Conservation (phyloP, 1,284 basidiomycete species). For the Malassezia japonica region DNA sequence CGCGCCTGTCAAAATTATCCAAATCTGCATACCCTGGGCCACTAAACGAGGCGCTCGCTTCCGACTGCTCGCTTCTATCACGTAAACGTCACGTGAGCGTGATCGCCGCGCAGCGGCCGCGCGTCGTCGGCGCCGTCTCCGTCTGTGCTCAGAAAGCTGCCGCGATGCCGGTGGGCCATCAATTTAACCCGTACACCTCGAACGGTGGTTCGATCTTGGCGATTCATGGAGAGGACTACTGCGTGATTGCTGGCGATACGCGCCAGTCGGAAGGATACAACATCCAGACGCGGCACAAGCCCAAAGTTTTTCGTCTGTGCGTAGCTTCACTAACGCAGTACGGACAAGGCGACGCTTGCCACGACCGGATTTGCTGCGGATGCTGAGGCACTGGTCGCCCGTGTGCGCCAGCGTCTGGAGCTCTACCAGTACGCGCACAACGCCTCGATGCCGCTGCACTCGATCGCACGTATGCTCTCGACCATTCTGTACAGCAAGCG, state of each 20-base stretch:
- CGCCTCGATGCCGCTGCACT: conserved; percentile 40
- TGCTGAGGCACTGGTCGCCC: conserved; percentile 42
- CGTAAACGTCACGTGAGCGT: neutral
- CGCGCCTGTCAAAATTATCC: too few species aligned
- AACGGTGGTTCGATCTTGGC: conserved; percentile 46
- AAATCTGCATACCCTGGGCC: too few species aligned
- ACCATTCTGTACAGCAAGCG: conserved; percentile 47
- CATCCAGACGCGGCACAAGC: conserved; percentile 48
- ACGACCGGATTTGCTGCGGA: conserved; percentile 46
- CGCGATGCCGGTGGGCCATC: conserved; percentile 29
- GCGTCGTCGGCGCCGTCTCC: neutral
- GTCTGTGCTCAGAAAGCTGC: neutral
- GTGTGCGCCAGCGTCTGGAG: conserved; percentile 37
- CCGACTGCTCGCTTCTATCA: too few species aligned
- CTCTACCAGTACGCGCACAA: conserved; percentile 45
- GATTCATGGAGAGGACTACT: conserved; percentile 44
- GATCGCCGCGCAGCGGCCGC: neutral
- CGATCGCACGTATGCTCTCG: conserved; percentile 45
- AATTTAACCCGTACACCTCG: conserved; percentile 45
- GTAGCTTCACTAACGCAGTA: conserved; percentile 14
- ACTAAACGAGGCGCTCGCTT: too few species aligned
- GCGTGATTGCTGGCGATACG: conserved; percentile 46
- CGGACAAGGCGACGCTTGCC: conserved; percentile 43
- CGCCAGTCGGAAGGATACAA: conserved; percentile 45
- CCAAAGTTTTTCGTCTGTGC: conserved; percentile 43